Percentiles rank a stretch among this genome's conserved stretches.
These are phyloP conservation scores for Melastoma malabathricum DNA, from an alignment of 345 rosid species.

Conservation along the genomic window DNA sequence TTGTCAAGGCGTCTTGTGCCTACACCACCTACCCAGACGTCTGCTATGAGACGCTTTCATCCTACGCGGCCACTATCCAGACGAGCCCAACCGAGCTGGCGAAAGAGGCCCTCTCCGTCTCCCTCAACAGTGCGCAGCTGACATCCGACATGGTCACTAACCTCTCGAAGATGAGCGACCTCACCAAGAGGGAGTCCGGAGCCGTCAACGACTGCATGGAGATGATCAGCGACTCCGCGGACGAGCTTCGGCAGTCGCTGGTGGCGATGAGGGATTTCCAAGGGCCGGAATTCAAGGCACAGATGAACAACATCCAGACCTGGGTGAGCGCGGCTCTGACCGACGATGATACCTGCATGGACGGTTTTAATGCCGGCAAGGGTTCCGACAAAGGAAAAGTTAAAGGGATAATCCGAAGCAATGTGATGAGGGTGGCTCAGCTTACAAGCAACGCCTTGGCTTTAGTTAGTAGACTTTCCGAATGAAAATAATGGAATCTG, in stretches of 20 bases:
- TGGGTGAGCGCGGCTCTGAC: constrained; percentile 47
- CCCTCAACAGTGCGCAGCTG: constrained; percentile 8
- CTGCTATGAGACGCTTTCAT: constrained; percentile 24
- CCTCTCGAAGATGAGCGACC: constrained; percentile 3
- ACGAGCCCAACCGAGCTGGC: constrained; percentile 16
- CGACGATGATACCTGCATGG: constrained; percentile 29
- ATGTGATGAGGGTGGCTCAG: constrained; percentile 16
- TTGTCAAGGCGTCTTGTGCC: constrained; percentile 24
- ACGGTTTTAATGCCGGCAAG: constrained; percentile 14
- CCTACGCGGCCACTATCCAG: constrained; percentile 16
- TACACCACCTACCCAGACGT: constrained; percentile 22
- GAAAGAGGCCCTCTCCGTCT: constrained; percentile 19
- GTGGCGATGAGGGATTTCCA: constrained; percentile 16
- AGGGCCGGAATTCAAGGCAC: constrained; percentile 21
- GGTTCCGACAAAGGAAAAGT: constrained; percentile 10
- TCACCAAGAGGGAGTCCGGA: constrained; percentile 13
- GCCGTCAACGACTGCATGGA: constrained; percentile 27
- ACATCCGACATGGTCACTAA: constrained; percentile 9
- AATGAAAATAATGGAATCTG: too few species aligned
- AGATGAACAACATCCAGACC: constrained; percentile 22
- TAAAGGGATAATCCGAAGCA: constrained; percentile 12
- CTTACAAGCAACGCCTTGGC: constrained; percentile 33
- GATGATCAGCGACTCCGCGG: constrained; percentile 18
- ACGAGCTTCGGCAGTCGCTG: constrained; percentile 20
- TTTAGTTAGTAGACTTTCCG: constrained; percentile 13